A percentile compares a stretch with the other conserved stretches of the same genome.
phyloP scores from a whole-genome alignment of 192 early-diverging fungal species.

The Endogone sp. region DNA sequence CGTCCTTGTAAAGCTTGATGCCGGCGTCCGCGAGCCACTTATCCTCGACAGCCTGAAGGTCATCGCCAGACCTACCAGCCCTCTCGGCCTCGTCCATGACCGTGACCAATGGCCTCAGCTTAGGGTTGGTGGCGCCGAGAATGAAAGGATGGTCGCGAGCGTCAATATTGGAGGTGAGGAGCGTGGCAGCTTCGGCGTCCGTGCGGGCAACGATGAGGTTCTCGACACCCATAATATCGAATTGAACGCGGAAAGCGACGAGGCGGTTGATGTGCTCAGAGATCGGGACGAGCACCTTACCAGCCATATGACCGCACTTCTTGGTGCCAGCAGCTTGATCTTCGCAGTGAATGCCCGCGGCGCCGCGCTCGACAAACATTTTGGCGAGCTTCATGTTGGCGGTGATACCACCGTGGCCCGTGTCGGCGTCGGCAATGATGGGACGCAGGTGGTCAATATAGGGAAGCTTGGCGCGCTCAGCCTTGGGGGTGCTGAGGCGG shows the following conservation, averaged over 20 bases:
- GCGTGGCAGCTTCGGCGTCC: constrained; percentile 95
- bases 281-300: constrained; percentile 97
- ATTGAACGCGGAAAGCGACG: constrained; percentile 92
- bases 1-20: constrained; percentile 78
- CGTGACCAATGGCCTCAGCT: constrained; percentile 61
- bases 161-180: constrained; percentile 96
- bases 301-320: constrained; percentile 99
- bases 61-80: constrained; percentile 65
- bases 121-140: constrained; percentile 86
- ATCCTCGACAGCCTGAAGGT: constrained; percentile 78
- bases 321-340: constrained; percentile 95
- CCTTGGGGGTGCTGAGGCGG: constrained; percentile 63
- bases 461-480: constrained; percentile 65
- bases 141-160: constrained; percentile 94
- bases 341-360: constrained; percentile 92
- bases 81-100: constrained; percentile 81
- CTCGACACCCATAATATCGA: constrained; percentile 97
- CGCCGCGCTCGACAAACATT: constrained; percentile 97
- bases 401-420: constrained; percentile 97
- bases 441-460: constrained; percentile 88
- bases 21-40: constrained; percentile 78
- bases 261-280: constrained; percentile 97
- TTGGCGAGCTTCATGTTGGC: constrained; percentile 96
- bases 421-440: constrained; percentile 97
- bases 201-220: constrained; percentile 92